Evolutionary conservation across 2,329 filamentous ascomycete genomes (phyloP).

Genomic region (Aspergillus proliferans): DNA sequence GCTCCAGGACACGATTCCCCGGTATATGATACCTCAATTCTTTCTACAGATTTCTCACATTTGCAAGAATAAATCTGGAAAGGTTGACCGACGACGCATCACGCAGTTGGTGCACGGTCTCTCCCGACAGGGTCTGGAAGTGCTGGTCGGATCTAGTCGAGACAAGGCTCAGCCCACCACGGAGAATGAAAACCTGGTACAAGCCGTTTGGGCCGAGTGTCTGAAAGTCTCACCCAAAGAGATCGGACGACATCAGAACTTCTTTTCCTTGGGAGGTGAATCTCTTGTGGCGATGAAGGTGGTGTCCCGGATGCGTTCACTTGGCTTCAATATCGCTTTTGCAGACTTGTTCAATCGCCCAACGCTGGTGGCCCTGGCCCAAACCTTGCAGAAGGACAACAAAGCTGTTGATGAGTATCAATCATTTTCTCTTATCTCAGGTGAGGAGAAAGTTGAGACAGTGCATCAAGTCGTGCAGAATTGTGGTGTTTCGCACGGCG

Average conservation of each 20-base stretch:
- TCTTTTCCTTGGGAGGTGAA: conserved; percentile 26
- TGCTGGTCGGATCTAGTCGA: background rate
- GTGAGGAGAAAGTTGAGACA: background rate
- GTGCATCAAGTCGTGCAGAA: background rate
- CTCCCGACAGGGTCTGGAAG: conserved; percentile 2
- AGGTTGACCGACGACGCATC: conserved; percentile 5
- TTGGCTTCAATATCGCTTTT: background rate
- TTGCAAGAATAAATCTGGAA: conserved; percentile 7
- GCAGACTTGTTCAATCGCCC: conserved; percentile 3
- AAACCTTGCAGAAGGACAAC: background rate
- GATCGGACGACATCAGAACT: conserved; percentile 16
- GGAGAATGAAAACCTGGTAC: conserved; percentile 1
- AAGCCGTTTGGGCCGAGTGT: conserved; percentile 10
- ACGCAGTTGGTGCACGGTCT: conserved; percentile 1
- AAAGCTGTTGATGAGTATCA: no score
- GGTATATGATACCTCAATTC: conserved; percentile 8
- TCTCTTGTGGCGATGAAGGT: conserved; percentile 19
- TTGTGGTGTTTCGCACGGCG: background rate
- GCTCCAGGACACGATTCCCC: conserved; percentile 2
- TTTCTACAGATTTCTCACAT: conserved; percentile 5
- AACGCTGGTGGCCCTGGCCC: conserved; percentile 1
- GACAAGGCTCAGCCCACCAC: background rate
- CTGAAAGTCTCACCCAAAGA: conserved; percentile 8
- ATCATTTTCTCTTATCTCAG: conserved; percentile 2
- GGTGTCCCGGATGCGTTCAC: background rate